Percentiles rank a stretch among this genome's conserved stretches.
Conservation (phyloP, 176 grass and related monocot genomes). For the Ensete ventricosum region DNA sequence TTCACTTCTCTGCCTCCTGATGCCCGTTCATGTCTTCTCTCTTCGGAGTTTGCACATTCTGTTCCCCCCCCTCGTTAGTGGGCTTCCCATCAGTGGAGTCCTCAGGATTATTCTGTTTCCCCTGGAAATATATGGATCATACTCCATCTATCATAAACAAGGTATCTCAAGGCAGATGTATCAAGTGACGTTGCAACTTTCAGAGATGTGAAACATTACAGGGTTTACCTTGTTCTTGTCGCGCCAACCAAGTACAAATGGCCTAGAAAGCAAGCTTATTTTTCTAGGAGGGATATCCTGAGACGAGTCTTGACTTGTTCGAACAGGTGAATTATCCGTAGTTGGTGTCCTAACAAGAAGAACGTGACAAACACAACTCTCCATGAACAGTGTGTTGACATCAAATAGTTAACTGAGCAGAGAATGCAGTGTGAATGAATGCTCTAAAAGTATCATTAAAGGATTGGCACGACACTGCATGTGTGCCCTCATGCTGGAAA, state of each 20-base stretch:
- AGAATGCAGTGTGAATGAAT: neutral
- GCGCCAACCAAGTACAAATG: slow-evolving; percentile 72
- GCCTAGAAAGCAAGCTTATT: slow-evolving; percentile 81
- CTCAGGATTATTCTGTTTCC: slow-evolving; percentile 25
- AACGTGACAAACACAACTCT: neutral
- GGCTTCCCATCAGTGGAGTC: slow-evolving; percentile 18
- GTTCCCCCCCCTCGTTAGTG: slow-evolving; percentile 15
- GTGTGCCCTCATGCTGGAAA: neutral
- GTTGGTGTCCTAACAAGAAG: slow-evolving; percentile 42
- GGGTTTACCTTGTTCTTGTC: slow-evolving; percentile 85
- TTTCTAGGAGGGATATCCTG: slow-evolving; percentile 85
- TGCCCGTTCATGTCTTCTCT: slow-evolving; percentile 28
- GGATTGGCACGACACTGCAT: neutral
- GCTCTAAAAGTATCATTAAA: neutral
- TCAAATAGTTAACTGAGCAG: neutral
- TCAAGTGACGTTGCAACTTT: neutral
- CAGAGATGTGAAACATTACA: neutral
- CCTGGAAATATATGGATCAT: slow-evolving; percentile 11
- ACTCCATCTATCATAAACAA: slow-evolving; percentile 20
- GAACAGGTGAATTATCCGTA: slow-evolving; percentile 37
- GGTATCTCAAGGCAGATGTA: neutral
- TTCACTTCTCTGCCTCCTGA: slow-evolving; percentile 20
- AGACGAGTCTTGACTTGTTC: slow-evolving; percentile 56
- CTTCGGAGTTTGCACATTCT: slow-evolving; percentile 14
- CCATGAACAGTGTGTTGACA: neutral